phyloP scores from a whole-genome alignment of 73 alveolate species.

The Paramecium caudatum region DNA sequence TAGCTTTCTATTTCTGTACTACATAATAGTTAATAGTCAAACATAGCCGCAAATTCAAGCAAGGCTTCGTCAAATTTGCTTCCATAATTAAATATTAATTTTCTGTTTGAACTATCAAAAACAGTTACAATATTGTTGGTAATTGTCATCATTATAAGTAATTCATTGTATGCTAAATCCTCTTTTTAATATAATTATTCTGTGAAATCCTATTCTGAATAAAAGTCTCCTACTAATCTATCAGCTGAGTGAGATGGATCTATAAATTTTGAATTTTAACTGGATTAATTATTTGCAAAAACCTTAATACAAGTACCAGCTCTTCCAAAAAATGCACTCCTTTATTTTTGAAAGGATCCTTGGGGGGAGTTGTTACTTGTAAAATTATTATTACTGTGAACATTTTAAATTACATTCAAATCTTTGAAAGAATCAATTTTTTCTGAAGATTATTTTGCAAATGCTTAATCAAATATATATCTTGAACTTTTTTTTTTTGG shows the following conservation, averaged over 20 bases:
- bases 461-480: not conserved
- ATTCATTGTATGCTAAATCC: slow-evolving; percentile 12
- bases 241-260: not conserved
- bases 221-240: slow-evolving; percentile 53
- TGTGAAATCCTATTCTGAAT: slow-evolving; percentile 2
- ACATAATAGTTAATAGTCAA: slow-evolving; percentile 10
- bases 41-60: not conserved
- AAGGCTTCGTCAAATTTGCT: slow-evolving; percentile 12
- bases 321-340: not conserved
- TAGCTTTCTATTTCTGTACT: slow-evolving; percentile 13
- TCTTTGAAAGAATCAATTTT: slow-evolving; percentile 5
- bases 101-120: not conserved
- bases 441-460: slow-evolving; percentile 10
- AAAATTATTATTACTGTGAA: not conserved
- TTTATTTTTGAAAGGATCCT: not conserved
- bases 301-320: not conserved
- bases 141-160: slow-evolving; percentile 11
- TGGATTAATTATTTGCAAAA: not conserved
- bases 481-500: slow-evolving; percentile 37
- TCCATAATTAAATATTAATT: slow-evolving; percentile 10
- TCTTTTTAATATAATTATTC: slow-evolving; percentile 23
- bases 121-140: slow-evolving; percentile 3
- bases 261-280: not conserved
- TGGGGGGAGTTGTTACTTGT: not conserved
- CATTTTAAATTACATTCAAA: not conserved